These are phyloP conservation scores for Wickerhamiella hasegawae DNA, from an alignment of 805 yeast species.

Conservation along the genomic window DNA sequence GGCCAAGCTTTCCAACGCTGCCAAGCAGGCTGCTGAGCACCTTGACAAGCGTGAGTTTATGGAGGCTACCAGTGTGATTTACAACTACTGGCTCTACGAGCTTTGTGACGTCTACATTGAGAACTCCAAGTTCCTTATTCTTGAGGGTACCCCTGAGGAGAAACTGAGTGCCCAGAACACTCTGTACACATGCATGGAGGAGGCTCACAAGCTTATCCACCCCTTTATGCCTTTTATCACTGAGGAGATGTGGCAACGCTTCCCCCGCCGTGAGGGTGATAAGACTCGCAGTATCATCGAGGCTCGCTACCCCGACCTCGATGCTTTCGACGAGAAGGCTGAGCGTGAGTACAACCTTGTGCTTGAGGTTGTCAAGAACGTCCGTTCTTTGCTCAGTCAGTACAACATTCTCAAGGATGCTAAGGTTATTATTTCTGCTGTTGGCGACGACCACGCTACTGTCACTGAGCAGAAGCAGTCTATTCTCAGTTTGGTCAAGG, in stretches of 20 bases:
- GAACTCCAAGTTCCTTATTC: conserved; percentile 82
- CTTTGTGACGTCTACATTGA: conserved; percentile 97
- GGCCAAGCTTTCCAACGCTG: conserved; percentile 61
- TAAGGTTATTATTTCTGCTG: conserved; percentile 65
- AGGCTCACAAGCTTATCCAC: conserved; percentile 80
- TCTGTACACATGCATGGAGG: conserved; percentile 80
- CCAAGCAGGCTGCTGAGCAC: conserved; percentile 44
- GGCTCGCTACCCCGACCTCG: conserved; percentile 62
- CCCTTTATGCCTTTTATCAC: conserved; percentile 98
- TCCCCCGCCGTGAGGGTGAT: conserved; percentile 74
- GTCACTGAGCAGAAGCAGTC: conserved; percentile 62
- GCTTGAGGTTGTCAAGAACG: conserved; percentile 72
- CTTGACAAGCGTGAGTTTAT: conserved; percentile 80
- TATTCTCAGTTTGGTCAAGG: conserved; percentile 84
- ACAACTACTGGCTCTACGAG: conserved; percentile 88
- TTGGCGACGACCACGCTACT: conserved; percentile 32
- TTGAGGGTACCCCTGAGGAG: conserved; percentile 79
- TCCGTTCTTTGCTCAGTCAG: conserved; percentile 84
- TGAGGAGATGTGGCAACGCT: conserved; percentile 98
- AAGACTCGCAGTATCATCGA: conserved; percentile 53
- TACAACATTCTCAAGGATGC: conserved; percentile 81
- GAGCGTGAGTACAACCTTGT: conserved; percentile 68
- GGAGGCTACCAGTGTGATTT: conserved; percentile 71
- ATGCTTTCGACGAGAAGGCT: conserved; percentile 47
- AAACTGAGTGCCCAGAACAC: conserved; percentile 86